Evolutionary conservation across 805 yeast species (phyloP).

Genomic region (Millerago galiae): DNA sequence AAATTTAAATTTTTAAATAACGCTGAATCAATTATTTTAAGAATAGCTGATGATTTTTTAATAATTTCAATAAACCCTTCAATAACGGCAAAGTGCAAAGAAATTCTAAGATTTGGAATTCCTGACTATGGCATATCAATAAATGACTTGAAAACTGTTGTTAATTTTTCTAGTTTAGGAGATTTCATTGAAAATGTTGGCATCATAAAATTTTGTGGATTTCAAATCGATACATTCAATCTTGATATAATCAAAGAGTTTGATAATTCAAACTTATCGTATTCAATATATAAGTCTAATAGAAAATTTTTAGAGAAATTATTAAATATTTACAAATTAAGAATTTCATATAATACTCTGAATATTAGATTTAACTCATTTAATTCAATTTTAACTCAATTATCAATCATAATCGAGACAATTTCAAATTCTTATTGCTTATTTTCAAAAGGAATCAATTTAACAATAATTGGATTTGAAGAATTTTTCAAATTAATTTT

Average conservation of each 20-base stretch:
- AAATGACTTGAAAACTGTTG: slow-evolving; percentile 36
- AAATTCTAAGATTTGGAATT: slow-evolving; percentile 31
- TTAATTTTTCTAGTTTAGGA: slow-evolving; percentile 18
- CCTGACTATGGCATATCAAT: slow-evolving; percentile 24
- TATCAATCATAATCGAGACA: slow-evolving; percentile 11
- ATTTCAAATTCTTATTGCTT: slow-evolving; percentile 17
- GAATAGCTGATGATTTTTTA: slow-evolving; percentile 84
- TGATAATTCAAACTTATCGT: slow-evolving; percentile 15
- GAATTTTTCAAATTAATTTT: slow-evolving; percentile 1
- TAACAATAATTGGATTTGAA: slow-evolving; percentile 3
- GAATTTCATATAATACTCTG: slow-evolving; percentile 28
- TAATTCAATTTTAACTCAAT: slow-evolving; percentile 18
- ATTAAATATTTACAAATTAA: slow-evolving; percentile 23
- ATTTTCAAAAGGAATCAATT: slow-evolving; percentile 1
- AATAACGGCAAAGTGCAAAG: slow-evolving; percentile 26
- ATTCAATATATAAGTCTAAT: slow-evolving; percentile 9
- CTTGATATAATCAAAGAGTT: slow-evolving; percentile 32
- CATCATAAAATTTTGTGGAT: slow-evolving; percentile 36
- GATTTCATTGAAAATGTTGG: slow-evolving; percentile 1
- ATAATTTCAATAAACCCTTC: slow-evolving; percentile 44
- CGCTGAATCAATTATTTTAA: slow-evolving; percentile 35
- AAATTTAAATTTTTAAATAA: slow-evolving; percentile 18
- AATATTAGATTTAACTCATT: slow-evolving; percentile 17
- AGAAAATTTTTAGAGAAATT: slow-evolving; percentile 7
- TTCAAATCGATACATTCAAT: slow-evolving; percentile 27